A percentile compares a stretch with the other conserved stretches of the same genome.
These are phyloP conservation scores for barrel medic (Medicago truncatula) DNA, from an alignment of 306 rosid species.

Conservation along the genomic window MtrunA17r5.0-ANR NC_053048.1:8994501-8995000, in stretches of 20 bases:
- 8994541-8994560: neutral
- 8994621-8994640: neutral
- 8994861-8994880: neutral
- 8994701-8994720: neutral
- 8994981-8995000: neutral
- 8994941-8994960: no score
- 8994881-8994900: neutral
- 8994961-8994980: neutral
- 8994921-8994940: no score
- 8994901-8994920: neutral
- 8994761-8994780: neutral
- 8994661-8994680: neutral
- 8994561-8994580: neutral
- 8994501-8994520: neutral
- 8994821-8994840: neutral
- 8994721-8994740: neutral
- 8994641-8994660: neutral
- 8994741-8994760: neutral
- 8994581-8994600: neutral
- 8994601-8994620: neutral
- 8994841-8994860: neutral
- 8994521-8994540: neutral
- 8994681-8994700: neutral
- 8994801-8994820: neutral
- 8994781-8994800: neutral